Base-by-base conservation (phyloP, 257 asterid species). In the Parsonsia alboflavescens region DNA sequence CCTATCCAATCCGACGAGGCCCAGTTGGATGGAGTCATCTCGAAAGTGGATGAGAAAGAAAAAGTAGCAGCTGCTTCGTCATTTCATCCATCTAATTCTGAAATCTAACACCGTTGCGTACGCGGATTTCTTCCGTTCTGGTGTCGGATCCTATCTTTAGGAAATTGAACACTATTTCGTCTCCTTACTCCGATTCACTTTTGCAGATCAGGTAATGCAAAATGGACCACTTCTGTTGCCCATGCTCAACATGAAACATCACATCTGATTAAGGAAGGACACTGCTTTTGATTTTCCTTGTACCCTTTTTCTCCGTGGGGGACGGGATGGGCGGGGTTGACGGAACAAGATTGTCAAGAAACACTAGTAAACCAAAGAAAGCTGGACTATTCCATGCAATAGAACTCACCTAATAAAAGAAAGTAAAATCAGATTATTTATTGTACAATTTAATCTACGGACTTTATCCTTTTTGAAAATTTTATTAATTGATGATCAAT, bases 1-100 rank as follows among this genome's bases (percentile, higher is more conserved):
- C 76, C 71, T 81, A 85, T 85, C 87, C 82, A 77, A 75, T 82
- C 85, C 88, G 79, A 77, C 83, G 22, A 78, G 26, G 78, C 64
- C 65, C 16, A 30, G 13, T 13, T 19, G 58, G 19, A 49, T 24
- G 57, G 68, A 15, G 33, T 66, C 36, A 6, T 0, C 26, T 33
- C 39, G 39, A 33, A n/a, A 33, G 39, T 33, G 39, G 39, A 33
- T 33, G 39, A n/a, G n/a, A 33, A 33, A 33, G 39, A 33, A 1
- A 33, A 1, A 33, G 39, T 3, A 33, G 61, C 2, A 19, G 28
- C 61, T 54, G 26, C 61, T 54, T 54, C 61, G 2, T 54, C 61
- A 54, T 11, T 19, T 54, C 61, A n/a, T 54, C 46, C 1, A 33
- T 33, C 39, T 33, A 33, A 33, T 33, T 33, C 39, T 33, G 39